phyloP scores from a whole-genome alignment of 2,329 filamentous ascomycete species.

The Colletotrichum agaves region DNA sequence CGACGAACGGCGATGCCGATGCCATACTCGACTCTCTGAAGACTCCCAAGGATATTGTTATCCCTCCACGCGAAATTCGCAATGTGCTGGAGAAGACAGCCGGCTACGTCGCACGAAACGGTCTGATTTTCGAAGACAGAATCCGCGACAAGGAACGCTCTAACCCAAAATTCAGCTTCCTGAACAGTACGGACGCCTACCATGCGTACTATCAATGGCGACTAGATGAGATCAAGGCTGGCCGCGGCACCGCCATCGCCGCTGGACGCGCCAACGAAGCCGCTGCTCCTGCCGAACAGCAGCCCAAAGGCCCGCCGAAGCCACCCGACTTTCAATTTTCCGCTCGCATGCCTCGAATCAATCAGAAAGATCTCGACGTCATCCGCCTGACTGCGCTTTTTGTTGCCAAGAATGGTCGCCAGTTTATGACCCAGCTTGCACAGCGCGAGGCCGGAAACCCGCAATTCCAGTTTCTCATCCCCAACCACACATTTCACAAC shows the following conservation, averaged over 20 bases:
- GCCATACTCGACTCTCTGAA: conserved; percentile 74
- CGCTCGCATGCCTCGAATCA: conserved; percentile 96
- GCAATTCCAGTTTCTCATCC: conserved; percentile 95
- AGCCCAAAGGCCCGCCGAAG: conserved; percentile 83
- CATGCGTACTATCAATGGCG: conserved; percentile 92
- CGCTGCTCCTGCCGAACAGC: conserved; percentile 62
- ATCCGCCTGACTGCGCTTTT: conserved; percentile 86
- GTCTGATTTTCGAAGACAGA: conserved; percentile 79
- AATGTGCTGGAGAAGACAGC: conserved; percentile 91
- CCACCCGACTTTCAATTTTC: conserved; percentile 93
- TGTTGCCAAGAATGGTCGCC: conserved; percentile 90
- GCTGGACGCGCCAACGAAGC: conserved; percentile 78
- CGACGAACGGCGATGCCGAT: conserved; percentile 63
- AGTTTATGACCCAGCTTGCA: conserved; percentile 89
- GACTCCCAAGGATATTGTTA: conserved; percentile 83
- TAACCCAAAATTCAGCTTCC: conserved; percentile 92
- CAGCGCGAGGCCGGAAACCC: conserved; percentile 91
- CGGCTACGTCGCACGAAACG: conserved; percentile 82
- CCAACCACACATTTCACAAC: conserved; percentile 95
- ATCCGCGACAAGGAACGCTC: conserved; percentile 85
- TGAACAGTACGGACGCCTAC: conserved; percentile 84
- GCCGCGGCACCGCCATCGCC: conserved; percentile 81
- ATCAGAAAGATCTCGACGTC: conserved; percentile 86
- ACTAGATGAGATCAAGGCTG: conserved; percentile 84
- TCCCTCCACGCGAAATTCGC: conserved; percentile 91